phyloP scores from a whole-genome alignment of 495 filamentous ascomycete species.

The Aspergillus olivimuriae region DNA sequence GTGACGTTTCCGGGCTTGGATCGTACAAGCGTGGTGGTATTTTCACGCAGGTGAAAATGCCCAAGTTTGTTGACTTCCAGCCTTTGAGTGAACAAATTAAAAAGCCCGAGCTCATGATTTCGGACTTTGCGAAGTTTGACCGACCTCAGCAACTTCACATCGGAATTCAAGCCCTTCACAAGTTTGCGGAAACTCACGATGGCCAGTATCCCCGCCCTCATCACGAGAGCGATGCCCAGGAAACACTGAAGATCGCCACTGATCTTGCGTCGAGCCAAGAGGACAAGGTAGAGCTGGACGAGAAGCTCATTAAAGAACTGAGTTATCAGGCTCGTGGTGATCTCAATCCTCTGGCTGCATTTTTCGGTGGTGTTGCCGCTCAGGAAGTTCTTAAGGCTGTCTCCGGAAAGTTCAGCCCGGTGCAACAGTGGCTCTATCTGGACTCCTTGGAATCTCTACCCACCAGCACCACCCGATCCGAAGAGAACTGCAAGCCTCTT shows the following conservation, averaged over 20 bases:
- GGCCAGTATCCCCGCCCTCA: slow-evolving; percentile 73
- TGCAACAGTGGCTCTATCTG: slow-evolving; percentile 93
- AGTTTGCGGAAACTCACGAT: slow-evolving; percentile 62
- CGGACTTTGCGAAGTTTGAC: slow-evolving; percentile 97
- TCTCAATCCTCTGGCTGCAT: slow-evolving; percentile 83
- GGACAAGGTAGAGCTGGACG: slow-evolving; percentile 78
- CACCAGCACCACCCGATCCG: slow-evolving; percentile 61
- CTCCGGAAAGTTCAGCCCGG: slow-evolving; percentile 93
- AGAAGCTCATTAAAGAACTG: slow-evolving; percentile 88
- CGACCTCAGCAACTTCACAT: slow-evolving; percentile 86
- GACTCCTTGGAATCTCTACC: slow-evolving; percentile 95
- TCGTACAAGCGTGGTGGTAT: slow-evolving; percentile 82
- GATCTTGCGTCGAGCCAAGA: slow-evolving; percentile 56
- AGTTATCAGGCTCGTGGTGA: slow-evolving; percentile 95
- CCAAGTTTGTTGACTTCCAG: slow-evolving; percentile 88
- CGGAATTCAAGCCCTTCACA: slow-evolving; percentile 87
- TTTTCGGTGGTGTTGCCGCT: slow-evolving; percentile 91
- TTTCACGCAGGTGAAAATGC: slow-evolving; percentile 96
- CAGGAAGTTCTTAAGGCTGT: slow-evolving; percentile 97
- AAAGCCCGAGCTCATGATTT: slow-evolving; percentile 82
- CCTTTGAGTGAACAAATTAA: slow-evolving; percentile 66
- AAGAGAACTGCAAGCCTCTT: slow-evolving; percentile 79
- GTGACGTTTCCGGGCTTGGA: slow-evolving; percentile 81
- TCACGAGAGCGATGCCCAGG: slow-evolving; percentile 74
- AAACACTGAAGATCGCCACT: slow-evolving; percentile 67